Conservation (phyloP, 1,284 basidiomycete genomes). For the Golubevia sp. region DNA sequence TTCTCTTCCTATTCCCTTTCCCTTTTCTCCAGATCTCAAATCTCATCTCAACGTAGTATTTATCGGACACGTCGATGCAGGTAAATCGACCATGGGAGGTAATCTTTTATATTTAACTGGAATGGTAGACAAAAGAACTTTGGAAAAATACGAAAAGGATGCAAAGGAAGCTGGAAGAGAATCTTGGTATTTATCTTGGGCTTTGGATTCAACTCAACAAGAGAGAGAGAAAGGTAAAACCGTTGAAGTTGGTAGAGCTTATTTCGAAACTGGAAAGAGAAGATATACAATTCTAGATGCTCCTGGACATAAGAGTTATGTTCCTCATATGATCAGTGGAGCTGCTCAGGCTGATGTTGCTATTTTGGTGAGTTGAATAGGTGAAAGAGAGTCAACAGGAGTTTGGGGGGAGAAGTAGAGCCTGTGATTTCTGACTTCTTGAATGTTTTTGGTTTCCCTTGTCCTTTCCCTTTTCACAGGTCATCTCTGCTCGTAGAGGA, state of each 20-base stretch:
- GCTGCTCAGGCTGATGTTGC: constrained; percentile 59
- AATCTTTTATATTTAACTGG: constrained; percentile 57
- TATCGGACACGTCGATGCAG: constrained; percentile 60
- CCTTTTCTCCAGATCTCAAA: constrained; percentile 32
- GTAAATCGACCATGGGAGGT: constrained; percentile 61
- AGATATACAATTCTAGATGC: constrained; percentile 59
- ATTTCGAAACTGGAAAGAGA: constrained; percentile 60
- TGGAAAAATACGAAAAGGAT: constrained; percentile 60
- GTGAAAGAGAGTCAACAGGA: too few relatives aligned
- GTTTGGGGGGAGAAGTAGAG: neutral
- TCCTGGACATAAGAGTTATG: constrained; percentile 59
- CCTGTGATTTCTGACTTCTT: neutral
- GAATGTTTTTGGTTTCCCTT: neutral
- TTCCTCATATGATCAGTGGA: constrained; percentile 60
- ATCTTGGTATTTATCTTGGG: constrained; percentile 60
- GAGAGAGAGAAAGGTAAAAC: constrained; percentile 61
- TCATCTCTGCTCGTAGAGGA: constrained; percentile 57
- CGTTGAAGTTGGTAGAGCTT: constrained; percentile 58
- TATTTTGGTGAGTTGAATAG: constrained; percentile 27
- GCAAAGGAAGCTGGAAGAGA: constrained; percentile 59
- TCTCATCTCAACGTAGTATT: constrained; percentile 60
- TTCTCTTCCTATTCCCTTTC: neutral
- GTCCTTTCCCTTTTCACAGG: neutral
- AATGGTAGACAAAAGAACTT: constrained; percentile 61
- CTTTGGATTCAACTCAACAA: constrained; percentile 57